Percentiles rank a stretch among this genome's conserved stretches.
Evolutionary conservation across 352 stramenopile genomes (phyloP).

Genomic region (Globisporangium mamillatum): DNA sequence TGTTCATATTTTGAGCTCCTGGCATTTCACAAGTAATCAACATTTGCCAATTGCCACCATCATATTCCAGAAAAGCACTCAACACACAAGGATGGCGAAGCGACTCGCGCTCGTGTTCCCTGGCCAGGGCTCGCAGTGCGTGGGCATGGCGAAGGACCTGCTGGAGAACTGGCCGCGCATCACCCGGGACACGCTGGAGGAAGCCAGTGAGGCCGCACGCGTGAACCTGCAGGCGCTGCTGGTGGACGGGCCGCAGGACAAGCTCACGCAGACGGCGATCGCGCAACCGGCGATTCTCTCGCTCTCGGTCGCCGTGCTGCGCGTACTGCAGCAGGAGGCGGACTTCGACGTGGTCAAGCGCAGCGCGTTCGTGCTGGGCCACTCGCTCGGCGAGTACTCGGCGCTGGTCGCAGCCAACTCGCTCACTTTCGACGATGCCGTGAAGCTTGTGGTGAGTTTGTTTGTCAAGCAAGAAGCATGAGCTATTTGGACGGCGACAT

Average conservation of each 20-base stretch:
- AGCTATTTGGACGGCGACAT: background rate
- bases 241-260: slow-evolving; percentile 50
- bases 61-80: background rate
- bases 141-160: slow-evolving; percentile 76
- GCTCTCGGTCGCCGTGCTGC: slow-evolving; percentile 72
- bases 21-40: background rate
- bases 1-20: background rate
- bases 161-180: slow-evolving; percentile 64
- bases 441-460: slow-evolving; percentile 52
- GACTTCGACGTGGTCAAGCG: slow-evolving; percentile 32
- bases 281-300: slow-evolving; percentile 81
- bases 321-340: slow-evolving; percentile 63
- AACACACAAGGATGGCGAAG: slow-evolving; percentile 18
- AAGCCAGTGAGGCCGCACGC: slow-evolving; percentile 70
- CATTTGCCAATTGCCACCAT: background rate
- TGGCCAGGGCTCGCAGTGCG: slow-evolving; percentile 79
- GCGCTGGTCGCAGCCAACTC: slow-evolving; percentile 68
- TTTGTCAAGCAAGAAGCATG: background rate
- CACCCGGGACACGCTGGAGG: slow-evolving; percentile 57
- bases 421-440: slow-evolving; percentile 64
- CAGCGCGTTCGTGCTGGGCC: slow-evolving; percentile 57
- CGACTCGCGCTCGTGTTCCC: slow-evolving; percentile 77
- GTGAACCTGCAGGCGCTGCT: slow-evolving; percentile 58
- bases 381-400: slow-evolving; percentile 88
- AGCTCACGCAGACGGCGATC: slow-evolving; percentile 69